A percentile compares a stretch with the other conserved stretches of the same genome.
Conservation (phyloP, 192 early-diverging fungal species). For the Umbelopsis vinacea region DNA sequence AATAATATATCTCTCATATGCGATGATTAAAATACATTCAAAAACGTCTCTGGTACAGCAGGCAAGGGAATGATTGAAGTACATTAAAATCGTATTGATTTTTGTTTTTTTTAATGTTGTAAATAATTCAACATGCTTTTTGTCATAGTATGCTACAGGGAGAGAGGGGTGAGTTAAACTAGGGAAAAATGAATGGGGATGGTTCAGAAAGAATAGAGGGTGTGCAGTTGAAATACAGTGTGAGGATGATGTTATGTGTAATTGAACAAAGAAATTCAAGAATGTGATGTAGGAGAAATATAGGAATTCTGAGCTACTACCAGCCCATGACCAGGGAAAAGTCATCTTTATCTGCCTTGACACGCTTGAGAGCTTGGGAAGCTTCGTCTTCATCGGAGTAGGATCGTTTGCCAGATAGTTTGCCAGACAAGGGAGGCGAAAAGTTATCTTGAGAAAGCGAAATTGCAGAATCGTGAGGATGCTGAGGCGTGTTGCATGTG, state of each 20-base stretch:
- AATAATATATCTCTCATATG: no score
- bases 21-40: no score
- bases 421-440: slow-evolving; percentile 23
- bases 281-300: not conserved
- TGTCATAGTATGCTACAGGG: slow-evolving; percentile 14
- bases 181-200: no score
- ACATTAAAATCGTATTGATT: no score
- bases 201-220: not conserved
- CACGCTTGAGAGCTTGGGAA: not conserved
- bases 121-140: no score
- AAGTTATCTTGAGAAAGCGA: slow-evolving; percentile 17
- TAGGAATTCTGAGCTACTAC: slow-evolving; percentile 1
- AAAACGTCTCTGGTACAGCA: no score
- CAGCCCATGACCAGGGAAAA: slow-evolving; percentile 14
- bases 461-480: slow-evolving; percentile 4
- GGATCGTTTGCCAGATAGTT: slow-evolving; percentile 6
- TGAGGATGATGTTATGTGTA: not conserved
- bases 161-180: not conserved
- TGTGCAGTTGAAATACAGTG: not conserved
- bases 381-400: slow-evolving; percentile 6
- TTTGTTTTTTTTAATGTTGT: no score
- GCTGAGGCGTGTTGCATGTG: not conserved
- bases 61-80: no score
- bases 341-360: not conserved
- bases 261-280: not conserved